Evolutionary conservation across 768 basidiomycete genomes (phyloP).

Genomic region (Lentinus tigrinus): DNA sequence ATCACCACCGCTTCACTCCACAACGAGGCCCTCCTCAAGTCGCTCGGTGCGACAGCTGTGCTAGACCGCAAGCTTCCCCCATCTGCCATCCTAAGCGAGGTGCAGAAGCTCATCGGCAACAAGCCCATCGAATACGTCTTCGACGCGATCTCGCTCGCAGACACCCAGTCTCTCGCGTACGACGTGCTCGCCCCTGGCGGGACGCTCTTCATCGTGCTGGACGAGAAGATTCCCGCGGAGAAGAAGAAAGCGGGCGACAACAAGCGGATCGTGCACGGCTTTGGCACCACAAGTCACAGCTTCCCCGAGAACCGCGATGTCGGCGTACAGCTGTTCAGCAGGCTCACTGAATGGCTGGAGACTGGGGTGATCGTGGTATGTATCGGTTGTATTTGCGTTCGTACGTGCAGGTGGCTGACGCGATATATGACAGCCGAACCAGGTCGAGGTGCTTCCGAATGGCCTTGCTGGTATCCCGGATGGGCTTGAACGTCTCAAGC

Average conservation of each 20-base stretch:
- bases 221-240: neutral
- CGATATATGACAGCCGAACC: conserved; percentile 36
- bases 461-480: conserved; percentile 40
- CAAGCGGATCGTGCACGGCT: conserved; percentile 6
- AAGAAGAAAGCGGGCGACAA: neutral
- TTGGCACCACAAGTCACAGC: conserved; percentile 6
- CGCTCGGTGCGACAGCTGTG: conserved; percentile 29
- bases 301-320: conserved; percentile 1
- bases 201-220: conserved; percentile 13
- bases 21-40: conserved; percentile 21
- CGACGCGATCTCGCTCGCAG: conserved; percentile 18
- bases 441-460: conserved; percentile 38
- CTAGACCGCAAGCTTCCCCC: conserved; percentile 21
- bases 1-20: conserved; percentile 28
- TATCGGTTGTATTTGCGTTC: neutral
- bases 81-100: neutral
- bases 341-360: conserved; percentile 12
- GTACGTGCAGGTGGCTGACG: neutral
- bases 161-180: conserved; percentile 17
- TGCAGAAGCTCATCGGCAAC: conserved; percentile 15
- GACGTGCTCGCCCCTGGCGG: conserved; percentile 19
- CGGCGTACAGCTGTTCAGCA: conserved; percentile 12
- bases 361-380: conserved; percentile 19
- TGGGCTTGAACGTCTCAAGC: conserved; percentile 41
- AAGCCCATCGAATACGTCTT: conserved; percentile 18